Evolutionary conservation across 768 basidiomycete species (phyloP).

Genomic region (Calocera cornea): DNA sequence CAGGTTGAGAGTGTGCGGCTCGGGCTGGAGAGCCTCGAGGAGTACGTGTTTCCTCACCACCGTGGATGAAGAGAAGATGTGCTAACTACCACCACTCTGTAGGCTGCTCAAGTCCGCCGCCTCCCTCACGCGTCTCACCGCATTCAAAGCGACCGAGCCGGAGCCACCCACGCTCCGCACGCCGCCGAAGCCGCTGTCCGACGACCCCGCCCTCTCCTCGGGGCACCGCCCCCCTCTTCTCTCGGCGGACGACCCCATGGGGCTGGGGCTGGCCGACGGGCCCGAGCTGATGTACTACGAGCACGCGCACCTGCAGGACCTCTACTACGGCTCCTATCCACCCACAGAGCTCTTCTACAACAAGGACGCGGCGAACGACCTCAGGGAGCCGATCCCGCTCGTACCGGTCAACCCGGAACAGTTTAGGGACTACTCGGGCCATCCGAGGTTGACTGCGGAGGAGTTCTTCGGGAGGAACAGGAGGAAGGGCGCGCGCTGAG

Average conservation of each 20-base stretch:
- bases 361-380: not conserved
- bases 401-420: not conserved
- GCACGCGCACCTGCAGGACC: not conserved
- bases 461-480: conserved; percentile 1
- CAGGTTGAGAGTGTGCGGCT: not conserved
- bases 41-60: not conserved
- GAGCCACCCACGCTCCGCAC: not conserved
- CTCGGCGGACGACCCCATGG: not conserved
- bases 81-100: not conserved
- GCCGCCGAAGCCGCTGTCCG: not conserved
- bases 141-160: not conserved
- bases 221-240: not conserved
- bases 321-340: not conserved
- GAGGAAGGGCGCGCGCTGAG: not conserved
- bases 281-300: not conserved
- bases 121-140: not conserved
- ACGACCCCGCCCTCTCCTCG: not conserved
- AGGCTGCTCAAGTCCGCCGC: not conserved
- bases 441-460: not conserved
- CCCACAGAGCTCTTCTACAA: not conserved
- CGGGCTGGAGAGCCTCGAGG: not conserved
- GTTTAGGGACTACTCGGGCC: conserved; percentile 3
- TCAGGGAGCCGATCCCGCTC: not conserved
- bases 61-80: not conserved
- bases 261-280: not conserved